Evolutionary conservation across 2,329 filamentous ascomycete genomes (phyloP), one percentile per base, ranked within the genome.

Genomic region (Monosporascus sp.): DNA sequence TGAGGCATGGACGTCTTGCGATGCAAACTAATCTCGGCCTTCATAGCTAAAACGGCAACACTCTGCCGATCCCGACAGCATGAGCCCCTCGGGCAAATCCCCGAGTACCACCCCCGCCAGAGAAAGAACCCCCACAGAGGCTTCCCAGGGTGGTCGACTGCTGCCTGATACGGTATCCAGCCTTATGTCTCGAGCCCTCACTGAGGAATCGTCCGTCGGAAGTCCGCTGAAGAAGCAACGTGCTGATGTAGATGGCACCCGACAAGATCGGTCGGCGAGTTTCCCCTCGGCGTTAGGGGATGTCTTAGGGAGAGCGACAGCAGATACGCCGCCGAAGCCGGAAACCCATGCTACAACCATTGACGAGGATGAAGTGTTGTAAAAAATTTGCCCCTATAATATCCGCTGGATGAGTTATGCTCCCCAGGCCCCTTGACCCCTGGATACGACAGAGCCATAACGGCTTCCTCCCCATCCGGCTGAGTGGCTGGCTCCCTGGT

Each of bases 151-250:
- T 60, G 67, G 55, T 56, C 70, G 64, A 49, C 57, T 68, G 1
- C 62, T 62, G 22, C 63, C 65, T 7, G 67, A 72, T 22, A 53
- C 67, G 60, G 52, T 68, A 60, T 24, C 66, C 62, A 66, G 70
- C 65, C 55, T 78, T 53, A 75, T 73, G 55, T 71, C 70, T 20
- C 76, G 77, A 55, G 67, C 65, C 48, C 67, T 78, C 5, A 71
- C 72, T 2, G 75, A 76, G 20, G 79, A 82, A 37, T 67, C 68
- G 7, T 67, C 74, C 5, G 69, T 90, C 22, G 87, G 85, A 48
- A 90, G 86, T 59, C 88, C 88, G 1, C 78, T 89, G 62, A 91
- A 91, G 77, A 90, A 86, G 66, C 86, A 89, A 54, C 78, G 88
- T 37, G 81, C 86, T 1, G 88, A 85, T 61, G 63, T 83, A 24